Evolutionary conservation across 1,139 yeast species (phyloP), one percentile per base, ranked within the genome.

Genomic region (Candida labiduridarum): DNA sequence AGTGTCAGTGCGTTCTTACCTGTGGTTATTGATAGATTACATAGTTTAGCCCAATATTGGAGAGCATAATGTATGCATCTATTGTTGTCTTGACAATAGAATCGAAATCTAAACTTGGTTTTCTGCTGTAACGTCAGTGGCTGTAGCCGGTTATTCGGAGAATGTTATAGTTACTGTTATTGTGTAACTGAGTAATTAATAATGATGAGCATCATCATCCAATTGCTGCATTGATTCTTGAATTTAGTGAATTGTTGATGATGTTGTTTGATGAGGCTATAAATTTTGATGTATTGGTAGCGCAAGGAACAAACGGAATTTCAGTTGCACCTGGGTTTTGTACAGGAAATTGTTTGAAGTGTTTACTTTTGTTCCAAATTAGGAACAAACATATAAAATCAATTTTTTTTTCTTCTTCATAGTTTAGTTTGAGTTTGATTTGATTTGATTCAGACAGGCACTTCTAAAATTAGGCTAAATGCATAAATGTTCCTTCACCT

Each of bases 1-100:
- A 89, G 97, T 71, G 98, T 94, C 14, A 89, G 83, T 64, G 99
- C 99, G 0, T 82, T 94, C 51, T 69, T 92, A 56, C 99, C 99
- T 0, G 92, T 92, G 63, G 96, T 95, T 11, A 94, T 95, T 52
- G 99, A 95, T 64, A 81, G 97, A 56, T 72, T 95, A 49, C 99
- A 95, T 67, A 90, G 92, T 70, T 78, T 95, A 65, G 97, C 99
- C 0, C 99, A 95, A 65, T 95, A 95, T 64, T 94, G 99, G 99
- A 72, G 98, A 55, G 92, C 97, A 0, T 92, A 36, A 14, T 34
- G 7, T 30, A 22, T 43, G n/a, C 10, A 27, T 42, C 9, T 43
- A 22, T 43, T 36, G 41, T 18, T 36, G 25, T 3, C 6, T 18
- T 18, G 14, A 36, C 15, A 18, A 18, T 36, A 16, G 41, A 18